Evolutionary conservation across 345 rosid species (phyloP), one percentile per base, ranked within the genome.

Genomic region (Excoecaria agallocha): DNA sequence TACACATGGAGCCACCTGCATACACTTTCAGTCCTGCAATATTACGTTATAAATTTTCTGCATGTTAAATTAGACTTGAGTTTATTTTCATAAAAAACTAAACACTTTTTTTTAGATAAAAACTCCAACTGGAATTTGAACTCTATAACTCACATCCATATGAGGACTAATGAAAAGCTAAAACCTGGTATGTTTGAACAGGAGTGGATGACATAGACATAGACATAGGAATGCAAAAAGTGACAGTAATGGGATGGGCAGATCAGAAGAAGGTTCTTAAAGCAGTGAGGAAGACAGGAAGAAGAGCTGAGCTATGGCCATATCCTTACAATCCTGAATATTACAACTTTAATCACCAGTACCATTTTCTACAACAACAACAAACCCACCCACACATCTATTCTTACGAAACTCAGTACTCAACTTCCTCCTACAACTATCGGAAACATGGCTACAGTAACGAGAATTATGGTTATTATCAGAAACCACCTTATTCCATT

Each of bases 241-340:
- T 93, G 65, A 91, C 92, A 1, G 94, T 91, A 6, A 86, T 79
- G 76, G 97, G 98, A 16, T 91, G 85, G 83, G 89, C 84, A 17
- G 84, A 90, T 61, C 88, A 82, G 73, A 80, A 84, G 79, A 90
- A 86, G 73, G 83, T 93, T 58, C 86, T 93, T 17, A 86, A 81
- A 74, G 81, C 85, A 13, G 93, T 82, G 80, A 87, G 91, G 78
- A 78, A 69, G 73, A 83, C 89, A 12, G 82, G 85, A 45, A 85
- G 87, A 74, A 87, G 84, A 48, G 87, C 90, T 0, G 89, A 88
- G 86, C 67, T 93, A 25, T 91, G 97, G 97, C 81, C 86, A n/a
- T 75, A 74, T 67, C 95, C 94, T 10, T 86, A 85, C 74, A 74
- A 88, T 76, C 86, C 87, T 1, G 85, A 88, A 61, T 84, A 80